Conservation (phyloP, 2,329 filamentous ascomycete genomes). For the Cryphonectria naterciae region DNA sequence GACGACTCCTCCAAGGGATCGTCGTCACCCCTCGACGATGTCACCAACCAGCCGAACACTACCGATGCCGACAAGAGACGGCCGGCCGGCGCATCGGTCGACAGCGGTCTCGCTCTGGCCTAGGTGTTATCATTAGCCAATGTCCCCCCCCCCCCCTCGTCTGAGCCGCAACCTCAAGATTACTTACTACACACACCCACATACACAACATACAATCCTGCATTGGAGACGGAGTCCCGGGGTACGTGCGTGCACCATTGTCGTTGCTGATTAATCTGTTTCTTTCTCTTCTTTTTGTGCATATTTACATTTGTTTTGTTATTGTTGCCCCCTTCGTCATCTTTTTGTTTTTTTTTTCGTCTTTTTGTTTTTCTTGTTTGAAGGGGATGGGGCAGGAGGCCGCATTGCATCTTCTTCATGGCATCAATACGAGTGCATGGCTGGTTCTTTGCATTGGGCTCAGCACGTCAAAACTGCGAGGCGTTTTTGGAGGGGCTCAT, state of each 20-base stretch:
- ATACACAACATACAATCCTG: conserved; percentile 14
- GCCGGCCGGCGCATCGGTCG: conserved; percentile 33
- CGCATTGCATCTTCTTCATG: background rate
- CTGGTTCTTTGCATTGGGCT: conserved; percentile 25
- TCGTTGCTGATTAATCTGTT: conserved; percentile 12
- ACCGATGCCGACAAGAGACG: conserved; percentile 21
- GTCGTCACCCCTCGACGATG: conserved; percentile 23
- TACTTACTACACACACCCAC: background rate
- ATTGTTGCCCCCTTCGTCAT: no score
- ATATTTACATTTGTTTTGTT: conserved; percentile 16
- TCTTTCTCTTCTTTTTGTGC: conserved; percentile 23
- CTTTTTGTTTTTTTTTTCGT: background rate
- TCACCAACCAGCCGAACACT: conserved; percentile 19
- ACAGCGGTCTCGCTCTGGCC: conserved; percentile 36
- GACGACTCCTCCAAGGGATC: background rate
- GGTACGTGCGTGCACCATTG: conserved; percentile 9
- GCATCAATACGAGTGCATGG: conserved; percentile 24
- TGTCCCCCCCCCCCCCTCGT: background rate
- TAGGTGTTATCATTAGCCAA: conserved; percentile 13
- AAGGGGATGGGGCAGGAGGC: background rate
- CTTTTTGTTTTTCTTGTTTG: background rate
- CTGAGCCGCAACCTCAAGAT: background rate
- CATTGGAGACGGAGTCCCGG: conserved; percentile 20
- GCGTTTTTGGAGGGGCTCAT: conserved; percentile 17
- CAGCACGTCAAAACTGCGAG: conserved; percentile 26